Base-by-base conservation (phyloP, 2,329 filamentous ascomycete species). In the Xylaria sp. region DNA sequence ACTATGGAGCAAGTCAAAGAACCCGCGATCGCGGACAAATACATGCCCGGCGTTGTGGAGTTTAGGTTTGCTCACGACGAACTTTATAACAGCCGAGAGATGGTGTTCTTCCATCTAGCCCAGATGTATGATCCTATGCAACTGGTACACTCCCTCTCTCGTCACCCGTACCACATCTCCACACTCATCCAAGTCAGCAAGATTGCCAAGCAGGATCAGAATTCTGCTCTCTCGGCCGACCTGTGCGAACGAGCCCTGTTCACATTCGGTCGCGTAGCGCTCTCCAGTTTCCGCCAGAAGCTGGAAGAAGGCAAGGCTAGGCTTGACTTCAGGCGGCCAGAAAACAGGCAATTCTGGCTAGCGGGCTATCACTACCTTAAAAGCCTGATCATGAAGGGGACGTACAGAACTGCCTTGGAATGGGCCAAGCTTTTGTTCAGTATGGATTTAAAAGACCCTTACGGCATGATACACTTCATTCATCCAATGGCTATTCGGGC, bases 341-440 rank as follows among this genome's bases (percentile, higher is more conserved):
- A 97, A 79, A 98, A 98, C 79, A 88, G 96, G 52, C 95, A 98
- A 79, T 90, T 99, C 72, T 97, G 93, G 90, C 88, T 98, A 44
- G 92, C 94, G 1, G 92, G 91, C 9, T 97, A 94, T 84, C 90
- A 94, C 73, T 98, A 98, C 76, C 91, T 98, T 75, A 89, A 88
- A 74, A 96, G 93, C 73, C 84, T 99, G 25, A 87, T 94, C 18
- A 90, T 94, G 81, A 95, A 97, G 75, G 94, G 94, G n/a, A 98
- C 95, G 1, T 97, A 94, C 85, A 88, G 94, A 56, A 98, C 96
- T 0, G 94, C 94, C 0, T 89, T 97, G 57, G 96, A 98, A 80
- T 99, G 96, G 94, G 88, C 93, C 7, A 97, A 96, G 81, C 82
- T 98, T 6, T 84, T 98, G 10, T 85, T 97, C 37, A 88, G 90